Evolutionary conservation across 1,284 basidiomycete species (phyloP).

Genomic region (Heliocybe sulcata): DNA sequence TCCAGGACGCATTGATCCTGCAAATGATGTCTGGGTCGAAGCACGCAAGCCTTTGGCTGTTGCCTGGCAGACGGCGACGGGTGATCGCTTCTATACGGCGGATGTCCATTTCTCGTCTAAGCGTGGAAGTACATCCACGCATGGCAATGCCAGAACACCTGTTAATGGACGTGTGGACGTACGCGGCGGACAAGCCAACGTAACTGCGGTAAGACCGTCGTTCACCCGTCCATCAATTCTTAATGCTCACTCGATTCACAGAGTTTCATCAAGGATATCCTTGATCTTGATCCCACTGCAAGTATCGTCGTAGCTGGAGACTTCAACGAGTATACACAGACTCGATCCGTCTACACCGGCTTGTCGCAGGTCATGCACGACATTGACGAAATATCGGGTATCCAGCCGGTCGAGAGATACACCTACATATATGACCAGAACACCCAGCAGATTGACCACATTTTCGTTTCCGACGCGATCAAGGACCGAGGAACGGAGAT

Average conservation of each 20-base stretch:
- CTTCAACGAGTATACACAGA: slow-evolving; percentile 51
- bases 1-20: slow-evolving; percentile 57
- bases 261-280: slow-evolving; percentile 43
- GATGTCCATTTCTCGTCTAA: slow-evolving; percentile 59
- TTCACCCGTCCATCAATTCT: neutral
- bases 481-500: slow-evolving; percentile 31
- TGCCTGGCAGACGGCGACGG: slow-evolving; percentile 41
- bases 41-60: slow-evolving; percentile 59
- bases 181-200: slow-evolving; percentile 42
- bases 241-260: slow-evolving; percentile 15
- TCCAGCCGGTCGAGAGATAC: slow-evolving; percentile 47
- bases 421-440: slow-evolving; percentile 58
- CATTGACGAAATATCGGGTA: slow-evolving; percentile 40
- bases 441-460: slow-evolving; percentile 51
- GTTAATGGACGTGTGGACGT: slow-evolving; percentile 45
- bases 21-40: slow-evolving; percentile 45
- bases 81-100: slow-evolving; percentile 46
- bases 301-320: slow-evolving; percentile 53
- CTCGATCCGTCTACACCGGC: slow-evolving; percentile 41
- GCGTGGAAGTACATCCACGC: slow-evolving; percentile 43
- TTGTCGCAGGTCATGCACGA: slow-evolving; percentile 37
- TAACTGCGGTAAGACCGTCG: slow-evolving; percentile 33
- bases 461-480: slow-evolving; percentile 44
- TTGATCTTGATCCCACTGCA: slow-evolving; percentile 35
- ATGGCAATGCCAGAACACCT: slow-evolving; percentile 52